Conservation (phyloP, 768 basidiomycete genomes). For the Leccinum barrowsii region DNA sequence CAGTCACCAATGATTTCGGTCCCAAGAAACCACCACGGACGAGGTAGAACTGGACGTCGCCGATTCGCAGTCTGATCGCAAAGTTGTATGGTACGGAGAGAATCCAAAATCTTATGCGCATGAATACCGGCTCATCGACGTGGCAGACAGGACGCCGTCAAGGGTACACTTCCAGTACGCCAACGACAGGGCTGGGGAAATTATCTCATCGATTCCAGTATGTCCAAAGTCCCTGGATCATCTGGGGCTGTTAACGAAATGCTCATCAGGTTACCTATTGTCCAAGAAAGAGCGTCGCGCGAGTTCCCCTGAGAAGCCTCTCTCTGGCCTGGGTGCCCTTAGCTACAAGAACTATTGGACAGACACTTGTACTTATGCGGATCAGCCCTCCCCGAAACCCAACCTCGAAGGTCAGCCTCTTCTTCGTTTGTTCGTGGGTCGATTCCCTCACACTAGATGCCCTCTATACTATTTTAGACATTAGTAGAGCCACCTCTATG, state of each 20-base stretch:
- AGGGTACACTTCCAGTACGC: constrained; percentile 77
- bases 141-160: too few relatives aligned
- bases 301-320: constrained; percentile 94
- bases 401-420: constrained; percentile 66
- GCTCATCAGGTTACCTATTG: constrained; percentile 78
- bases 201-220: constrained; percentile 96
- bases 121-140: too few relatives aligned
- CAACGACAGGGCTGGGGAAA: constrained; percentile 97
- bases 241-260: constrained; percentile 1
- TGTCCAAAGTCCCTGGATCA: constrained; percentile 10
- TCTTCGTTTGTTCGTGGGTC: constrained; percentile 11
- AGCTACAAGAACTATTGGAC: constrained; percentile 91
- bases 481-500: constrained; percentile 84
- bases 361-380: constrained; percentile 81
- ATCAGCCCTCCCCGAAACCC: constrained; percentile 51
- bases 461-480: constrained; percentile 52
- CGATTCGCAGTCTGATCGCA: too few relatives aligned
- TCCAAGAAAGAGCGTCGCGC: constrained; percentile 90
- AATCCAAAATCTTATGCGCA: too few relatives aligned
- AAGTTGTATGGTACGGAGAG: too few relatives aligned
- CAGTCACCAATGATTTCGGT: too few relatives aligned
- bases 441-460: constrained; percentile 18
- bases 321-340: constrained; percentile 87
- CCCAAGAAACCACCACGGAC: too few relatives aligned
- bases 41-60: too few relatives aligned